Evolutionary conservation across 768 basidiomycete species (phyloP).

Genomic region (Mycena maculata): DNA sequence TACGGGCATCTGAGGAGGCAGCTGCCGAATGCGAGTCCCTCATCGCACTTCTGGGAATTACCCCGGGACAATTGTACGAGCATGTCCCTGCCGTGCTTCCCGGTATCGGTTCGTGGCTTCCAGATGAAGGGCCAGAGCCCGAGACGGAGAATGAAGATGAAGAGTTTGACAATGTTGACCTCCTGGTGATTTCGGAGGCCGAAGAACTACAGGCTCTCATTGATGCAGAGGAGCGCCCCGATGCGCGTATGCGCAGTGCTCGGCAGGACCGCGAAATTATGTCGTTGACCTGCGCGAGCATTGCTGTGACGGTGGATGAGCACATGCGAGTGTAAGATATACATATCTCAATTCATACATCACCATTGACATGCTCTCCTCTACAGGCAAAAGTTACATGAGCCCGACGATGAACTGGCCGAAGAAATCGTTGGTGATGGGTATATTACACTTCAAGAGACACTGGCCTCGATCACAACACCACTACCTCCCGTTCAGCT

Average conservation of each 20-base stretch:
- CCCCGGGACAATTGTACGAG: not conserved
- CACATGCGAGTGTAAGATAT: slow-evolving; percentile 7
- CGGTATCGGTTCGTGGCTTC: not conserved
- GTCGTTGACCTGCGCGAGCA: slow-evolving; percentile 1
- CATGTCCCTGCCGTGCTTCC: not conserved
- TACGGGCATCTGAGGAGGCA: not conserved
- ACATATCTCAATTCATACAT: no score
- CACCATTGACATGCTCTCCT: not conserved
- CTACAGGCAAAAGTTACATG: not conserved
- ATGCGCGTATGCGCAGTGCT: not conserved
- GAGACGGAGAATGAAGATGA: no score
- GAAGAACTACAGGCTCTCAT: slow-evolving; percentile 1
- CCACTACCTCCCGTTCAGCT: not conserved
- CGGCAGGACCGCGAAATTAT: not conserved
- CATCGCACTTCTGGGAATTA: not conserved
- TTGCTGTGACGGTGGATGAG: not conserved
- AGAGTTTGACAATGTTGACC: not conserved
- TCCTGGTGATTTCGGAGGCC: not conserved
- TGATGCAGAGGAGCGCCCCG: not conserved
- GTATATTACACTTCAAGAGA: not conserved
- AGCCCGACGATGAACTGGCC: not conserved
- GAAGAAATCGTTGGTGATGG: not conserved
- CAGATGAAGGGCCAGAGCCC: not conserved
- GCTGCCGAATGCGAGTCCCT: not conserved
- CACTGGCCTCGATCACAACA: not conserved